phyloP scores from a whole-genome alignment of 2,329 filamentous ascomycete genomes.

The Calcarisporium arbuscula region DNA sequence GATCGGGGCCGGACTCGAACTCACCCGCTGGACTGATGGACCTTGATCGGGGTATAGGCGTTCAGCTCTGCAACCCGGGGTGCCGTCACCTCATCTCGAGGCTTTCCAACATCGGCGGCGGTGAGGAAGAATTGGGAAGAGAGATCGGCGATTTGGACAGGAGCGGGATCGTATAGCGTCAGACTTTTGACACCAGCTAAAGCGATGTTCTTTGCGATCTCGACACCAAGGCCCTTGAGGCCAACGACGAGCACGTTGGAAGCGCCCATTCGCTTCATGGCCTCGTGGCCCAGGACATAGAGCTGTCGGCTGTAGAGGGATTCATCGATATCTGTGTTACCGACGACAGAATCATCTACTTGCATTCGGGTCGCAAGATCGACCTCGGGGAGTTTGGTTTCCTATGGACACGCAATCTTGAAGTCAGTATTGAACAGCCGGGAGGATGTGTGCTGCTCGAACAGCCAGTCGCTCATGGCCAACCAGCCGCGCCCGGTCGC shows the following conservation, averaged over 20 bases:
- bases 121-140: conserved; percentile 97
- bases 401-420: conserved; percentile 25
- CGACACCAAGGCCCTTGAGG: conserved; percentile 88
- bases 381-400: conserved; percentile 49
- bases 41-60: conserved; percentile 84
- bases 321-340: conserved; percentile 60
- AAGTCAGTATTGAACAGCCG: too few relatives aligned
- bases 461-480: too few relatives aligned
- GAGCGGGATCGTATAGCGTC: conserved; percentile 84
- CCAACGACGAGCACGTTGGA: conserved; percentile 92
- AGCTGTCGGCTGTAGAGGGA: conserved; percentile 70
- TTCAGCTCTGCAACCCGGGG: conserved; percentile 92
- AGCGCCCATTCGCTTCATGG: conserved; percentile 98
- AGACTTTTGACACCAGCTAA: conserved; percentile 97
- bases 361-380: conserved; percentile 60
- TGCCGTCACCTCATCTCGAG: conserved; percentile 77
- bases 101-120: conserved; percentile 82
- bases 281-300: conserved; percentile 66
- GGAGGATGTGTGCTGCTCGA: too few relatives aligned
- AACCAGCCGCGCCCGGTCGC: too few relatives aligned
- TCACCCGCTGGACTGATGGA: conserved; percentile 58
- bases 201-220: conserved; percentile 98
- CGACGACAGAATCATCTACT: conserved; percentile 54
- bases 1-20: conserved; percentile 11
- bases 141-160: conserved; percentile 77